Evolutionary conservation across 2,329 filamentous ascomycete species (phyloP).

Genomic region (Exserohilum rostratum): DNA sequence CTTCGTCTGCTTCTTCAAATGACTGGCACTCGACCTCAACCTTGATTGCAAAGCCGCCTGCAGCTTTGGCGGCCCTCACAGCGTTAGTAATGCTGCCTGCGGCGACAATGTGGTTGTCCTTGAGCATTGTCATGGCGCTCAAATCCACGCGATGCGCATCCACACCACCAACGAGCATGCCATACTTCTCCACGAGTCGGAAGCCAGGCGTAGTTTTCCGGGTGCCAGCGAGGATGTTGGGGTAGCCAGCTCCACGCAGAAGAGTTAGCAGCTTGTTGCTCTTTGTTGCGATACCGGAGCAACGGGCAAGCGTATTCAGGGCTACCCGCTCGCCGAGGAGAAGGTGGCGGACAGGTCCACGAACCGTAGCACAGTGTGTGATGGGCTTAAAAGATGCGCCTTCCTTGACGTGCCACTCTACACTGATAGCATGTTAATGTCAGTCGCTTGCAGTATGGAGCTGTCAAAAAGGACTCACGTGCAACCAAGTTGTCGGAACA

Average conservation of each 20-base stretch:
- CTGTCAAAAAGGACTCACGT: conserved; percentile 54
- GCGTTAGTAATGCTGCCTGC: conserved; percentile 82
- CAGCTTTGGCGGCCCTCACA: conserved; percentile 80
- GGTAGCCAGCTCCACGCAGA: conserved; percentile 70
- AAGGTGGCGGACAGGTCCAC: conserved; percentile 79
- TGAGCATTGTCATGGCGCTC: conserved; percentile 93
- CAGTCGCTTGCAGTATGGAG: neutral
- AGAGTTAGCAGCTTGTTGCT: conserved; percentile 57
- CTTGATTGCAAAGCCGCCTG: conserved; percentile 89
- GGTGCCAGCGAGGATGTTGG: conserved; percentile 86
- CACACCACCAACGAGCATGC: conserved; percentile 91
- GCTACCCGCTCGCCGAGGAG: conserved; percentile 93
- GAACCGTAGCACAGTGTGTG: conserved; percentile 76
- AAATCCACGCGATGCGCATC: conserved; percentile 92
- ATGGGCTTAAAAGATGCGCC: conserved; percentile 68
- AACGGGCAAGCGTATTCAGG: conserved; percentile 86
- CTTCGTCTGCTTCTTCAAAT: conserved; percentile 87
- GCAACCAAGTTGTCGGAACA: conserved; percentile 89
- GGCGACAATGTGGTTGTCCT: conserved; percentile 98
- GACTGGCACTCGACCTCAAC: conserved; percentile 94
- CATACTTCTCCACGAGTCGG: conserved; percentile 95
- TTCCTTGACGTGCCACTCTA: conserved; percentile 85
- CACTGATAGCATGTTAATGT: conserved; percentile 49
- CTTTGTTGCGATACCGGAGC: conserved; percentile 85
- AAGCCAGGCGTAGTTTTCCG: conserved; percentile 97